Evolutionary conservation across 345 rosid species (phyloP).

Genomic region (Gossypium longicalyx): DNA sequence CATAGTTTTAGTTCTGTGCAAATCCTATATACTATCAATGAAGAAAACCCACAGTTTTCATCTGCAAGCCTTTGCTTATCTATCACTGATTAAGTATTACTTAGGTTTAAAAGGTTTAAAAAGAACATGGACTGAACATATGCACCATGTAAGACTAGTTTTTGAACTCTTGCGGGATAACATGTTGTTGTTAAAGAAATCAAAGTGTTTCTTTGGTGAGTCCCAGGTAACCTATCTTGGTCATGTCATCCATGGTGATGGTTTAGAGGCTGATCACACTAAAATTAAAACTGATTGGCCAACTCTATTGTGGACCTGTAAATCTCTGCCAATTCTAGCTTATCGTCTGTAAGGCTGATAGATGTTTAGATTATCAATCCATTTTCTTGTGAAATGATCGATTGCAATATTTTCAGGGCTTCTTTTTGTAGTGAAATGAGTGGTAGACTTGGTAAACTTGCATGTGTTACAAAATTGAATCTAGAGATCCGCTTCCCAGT

Average conservation of each 20-base stretch:
- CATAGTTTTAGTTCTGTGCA: neutral
- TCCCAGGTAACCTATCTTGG: too few species aligned
- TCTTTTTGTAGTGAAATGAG: neutral
- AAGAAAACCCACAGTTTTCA: too few species aligned
- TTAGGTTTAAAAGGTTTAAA: neutral
- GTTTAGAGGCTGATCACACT: too few species aligned
- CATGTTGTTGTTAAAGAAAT: too few species aligned
- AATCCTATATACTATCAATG: neutral
- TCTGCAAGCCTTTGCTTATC: too few species aligned
- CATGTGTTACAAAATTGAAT: neutral
- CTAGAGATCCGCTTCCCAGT: neutral
- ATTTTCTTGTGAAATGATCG: neutral
- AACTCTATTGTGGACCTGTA: conserved; percentile 12
- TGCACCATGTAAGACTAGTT: too few species aligned
- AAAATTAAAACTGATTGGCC: too few species aligned
- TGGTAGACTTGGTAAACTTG: neutral
- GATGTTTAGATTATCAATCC: neutral
- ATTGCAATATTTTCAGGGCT: neutral
- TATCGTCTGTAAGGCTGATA: too few species aligned
- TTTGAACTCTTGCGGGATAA: too few species aligned
- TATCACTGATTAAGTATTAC: neutral
- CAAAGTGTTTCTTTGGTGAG: too few species aligned
- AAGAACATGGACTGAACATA: too few species aligned
- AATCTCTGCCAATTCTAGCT: conserved; percentile 1
- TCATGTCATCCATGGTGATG: too few species aligned